These are phyloP conservation scores for Didymella glomerata DNA, from an alignment of 2,329 filamentous ascomycete species.

Conservation along the genomic window DNA sequence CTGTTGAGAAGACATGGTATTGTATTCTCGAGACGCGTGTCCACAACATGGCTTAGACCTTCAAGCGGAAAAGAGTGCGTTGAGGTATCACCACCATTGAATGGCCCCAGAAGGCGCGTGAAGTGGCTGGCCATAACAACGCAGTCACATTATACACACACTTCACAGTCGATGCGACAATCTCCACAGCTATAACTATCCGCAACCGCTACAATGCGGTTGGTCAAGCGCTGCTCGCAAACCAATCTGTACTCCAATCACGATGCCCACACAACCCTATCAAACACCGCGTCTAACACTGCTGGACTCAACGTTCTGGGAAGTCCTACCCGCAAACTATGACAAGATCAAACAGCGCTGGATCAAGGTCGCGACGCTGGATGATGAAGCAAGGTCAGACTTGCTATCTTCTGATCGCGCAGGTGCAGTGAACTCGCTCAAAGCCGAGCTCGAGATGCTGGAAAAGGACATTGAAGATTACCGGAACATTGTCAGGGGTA, in stretches of 20 bases:
- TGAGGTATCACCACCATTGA: too few relatives aligned
- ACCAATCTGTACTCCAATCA: neutral
- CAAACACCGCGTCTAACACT: slow-evolving; percentile 5
- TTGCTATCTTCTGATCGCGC: slow-evolving; percentile 8
- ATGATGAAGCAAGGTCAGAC: neutral
- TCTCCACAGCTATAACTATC: neutral
- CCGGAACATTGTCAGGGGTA: slow-evolving; percentile 5
- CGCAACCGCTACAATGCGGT: neutral
- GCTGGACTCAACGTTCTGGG: slow-evolving; percentile 13
- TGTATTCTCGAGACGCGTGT: too few relatives aligned
- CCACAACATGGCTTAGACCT: too few relatives aligned
- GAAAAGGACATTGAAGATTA: slow-evolving; percentile 23
- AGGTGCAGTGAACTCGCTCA: slow-evolving; percentile 21
- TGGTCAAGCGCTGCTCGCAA: neutral
- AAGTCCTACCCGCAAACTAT: slow-evolving; percentile 10
- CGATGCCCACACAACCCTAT: slow-evolving; percentile 1
- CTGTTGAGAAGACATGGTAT: neutral
- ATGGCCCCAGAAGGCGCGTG: too few relatives aligned
- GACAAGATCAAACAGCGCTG: slow-evolving; percentile 11
- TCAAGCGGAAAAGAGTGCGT: too few relatives aligned
- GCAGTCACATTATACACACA: neutral
- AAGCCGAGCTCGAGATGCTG: slow-evolving; percentile 27
- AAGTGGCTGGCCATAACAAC: neutral
- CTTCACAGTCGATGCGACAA: neutral
- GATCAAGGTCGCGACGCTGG: slow-evolving; percentile 7